These are phyloP conservation scores for Rhodomyrtus psidioides DNA, from an alignment of 441 rosid genomes.

Conservation along the genomic window DNA sequence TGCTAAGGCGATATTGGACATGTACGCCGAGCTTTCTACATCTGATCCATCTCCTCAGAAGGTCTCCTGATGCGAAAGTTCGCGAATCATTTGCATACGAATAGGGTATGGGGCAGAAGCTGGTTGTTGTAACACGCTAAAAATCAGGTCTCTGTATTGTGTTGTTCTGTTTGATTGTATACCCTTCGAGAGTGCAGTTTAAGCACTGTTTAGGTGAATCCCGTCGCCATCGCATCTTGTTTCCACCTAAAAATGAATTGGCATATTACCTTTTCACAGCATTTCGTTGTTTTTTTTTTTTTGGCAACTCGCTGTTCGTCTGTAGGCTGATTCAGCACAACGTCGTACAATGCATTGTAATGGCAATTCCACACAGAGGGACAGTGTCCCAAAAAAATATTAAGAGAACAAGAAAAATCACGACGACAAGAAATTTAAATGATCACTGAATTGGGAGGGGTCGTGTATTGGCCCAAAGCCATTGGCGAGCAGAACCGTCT, in stretches of 20 bases:
- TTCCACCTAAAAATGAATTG: no score
- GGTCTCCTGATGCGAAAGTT: conserved; percentile 14
- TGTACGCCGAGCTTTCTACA: conserved; percentile 63
- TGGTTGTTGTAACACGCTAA: neutral
- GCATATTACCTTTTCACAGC: neutral
- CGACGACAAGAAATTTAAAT: neutral
- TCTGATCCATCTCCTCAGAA: conserved; percentile 38
- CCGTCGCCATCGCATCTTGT: neutral
- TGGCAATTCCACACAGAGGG: neutral
- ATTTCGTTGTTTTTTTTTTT: neutral
- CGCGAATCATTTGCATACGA: neutral
- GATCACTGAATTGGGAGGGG: conserved; percentile 39
- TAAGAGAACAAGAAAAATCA: neutral
- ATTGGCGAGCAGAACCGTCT: conserved; percentile 60
- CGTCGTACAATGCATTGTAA: neutral
- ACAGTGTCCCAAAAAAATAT: neutral
- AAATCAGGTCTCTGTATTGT: neutral
- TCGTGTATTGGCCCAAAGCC: conserved; percentile 86
- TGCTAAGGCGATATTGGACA: conserved; percentile 48
- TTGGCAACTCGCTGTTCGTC: neutral
- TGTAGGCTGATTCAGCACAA: neutral
- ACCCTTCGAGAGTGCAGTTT: neutral
- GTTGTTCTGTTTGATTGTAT: neutral
- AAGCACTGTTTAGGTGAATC: neutral
- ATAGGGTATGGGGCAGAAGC: neutral